Percentiles rank a stretch among this genome's conserved stretches.
Evolutionary conservation across 257 asterid species (phyloP).

Genomic region (Penstemon davidsonii): DNA sequence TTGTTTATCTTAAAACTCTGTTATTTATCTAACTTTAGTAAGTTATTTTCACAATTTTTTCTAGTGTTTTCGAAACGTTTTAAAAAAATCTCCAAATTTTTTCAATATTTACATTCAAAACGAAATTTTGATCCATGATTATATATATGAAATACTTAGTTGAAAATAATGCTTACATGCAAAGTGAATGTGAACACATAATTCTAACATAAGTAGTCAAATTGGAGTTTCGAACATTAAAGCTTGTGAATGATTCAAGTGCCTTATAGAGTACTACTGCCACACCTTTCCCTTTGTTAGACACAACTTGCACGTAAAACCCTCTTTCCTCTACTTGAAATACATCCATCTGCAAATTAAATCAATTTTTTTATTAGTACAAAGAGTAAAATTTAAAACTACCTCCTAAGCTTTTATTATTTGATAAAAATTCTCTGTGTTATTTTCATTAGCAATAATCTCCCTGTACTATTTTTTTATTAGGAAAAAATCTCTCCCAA

Average conservation of each 20-base stretch:
- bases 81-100: background rate
- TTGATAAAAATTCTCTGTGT: background rate
- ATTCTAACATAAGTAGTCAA: slow-evolving; percentile 45
- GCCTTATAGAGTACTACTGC: slow-evolving; percentile 54
- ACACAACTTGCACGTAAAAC: slow-evolving; percentile 50
- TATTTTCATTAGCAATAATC: background rate
- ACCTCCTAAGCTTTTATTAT: background rate
- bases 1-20: too few species aligned
- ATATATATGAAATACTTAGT: background rate
- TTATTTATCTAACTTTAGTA: too few species aligned
- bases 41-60: too few species aligned
- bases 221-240: slow-evolving; percentile 53
- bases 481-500: too few species aligned
- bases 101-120: too few species aligned
- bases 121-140: too few species aligned
- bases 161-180: slow-evolving; percentile 41
- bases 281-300: slow-evolving; percentile 54
- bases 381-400: background rate
- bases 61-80: background rate
- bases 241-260: slow-evolving; percentile 53
- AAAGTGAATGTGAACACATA: slow-evolving; percentile 66
- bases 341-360: slow-evolving; percentile 59
- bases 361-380: background rate
- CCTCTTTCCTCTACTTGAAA: slow-evolving; percentile 56
- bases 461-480: too few species aligned